These are phyloP conservation scores for Meyerozyma smithsonii DNA, from an alignment of 1,139 yeast species.

Conservation along the genomic window DNA sequence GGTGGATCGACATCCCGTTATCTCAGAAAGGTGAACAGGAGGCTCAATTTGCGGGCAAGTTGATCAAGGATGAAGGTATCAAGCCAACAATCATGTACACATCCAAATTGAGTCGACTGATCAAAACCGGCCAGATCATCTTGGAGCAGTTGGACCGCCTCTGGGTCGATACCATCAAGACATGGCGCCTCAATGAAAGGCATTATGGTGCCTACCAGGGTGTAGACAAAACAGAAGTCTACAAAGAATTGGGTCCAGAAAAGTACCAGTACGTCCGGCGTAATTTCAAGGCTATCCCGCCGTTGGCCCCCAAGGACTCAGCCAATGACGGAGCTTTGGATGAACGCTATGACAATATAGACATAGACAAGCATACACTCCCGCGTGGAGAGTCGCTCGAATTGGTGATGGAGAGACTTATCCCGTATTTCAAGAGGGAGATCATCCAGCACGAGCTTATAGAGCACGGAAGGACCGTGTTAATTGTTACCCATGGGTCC, in stretches of 20 bases:
- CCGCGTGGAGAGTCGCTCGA: conserved; percentile 69
- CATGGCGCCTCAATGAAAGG: conserved; percentile 75
- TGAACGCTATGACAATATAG: conserved; percentile 35
- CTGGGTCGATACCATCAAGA: conserved; percentile 47
- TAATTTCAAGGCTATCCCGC: conserved; percentile 67
- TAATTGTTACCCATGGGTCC: conserved; percentile 74
- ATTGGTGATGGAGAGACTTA: conserved; percentile 59
- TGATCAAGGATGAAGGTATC: conserved; percentile 34
- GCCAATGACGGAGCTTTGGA: conserved; percentile 36
- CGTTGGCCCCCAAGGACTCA: conserved; percentile 25
- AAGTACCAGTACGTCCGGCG: conserved; percentile 65
- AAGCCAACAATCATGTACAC: conserved; percentile 58
- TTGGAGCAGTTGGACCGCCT: conserved; percentile 39
- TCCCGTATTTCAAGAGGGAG: conserved; percentile 47
- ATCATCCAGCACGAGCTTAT: conserved; percentile 28
- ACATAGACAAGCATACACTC: conserved; percentile 22
- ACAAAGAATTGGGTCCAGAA: conserved; percentile 50
- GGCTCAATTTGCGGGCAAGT: conserved; percentile 54
- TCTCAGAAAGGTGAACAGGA: conserved; percentile 59
- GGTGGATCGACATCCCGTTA: conserved; percentile 75
- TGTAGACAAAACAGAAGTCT: conserved; percentile 50
- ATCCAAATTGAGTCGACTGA: conserved; percentile 60
- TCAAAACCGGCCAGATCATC: conserved; percentile 62
- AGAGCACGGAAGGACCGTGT: conserved; percentile 40
- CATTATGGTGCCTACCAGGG: conserved; percentile 80